Percentiles rank a stretch among this genome's conserved stretches.
Evolutionary conservation across 768 basidiomycete species (phyloP).

Genomic region (Leucogyrophana mollusca): DNA sequence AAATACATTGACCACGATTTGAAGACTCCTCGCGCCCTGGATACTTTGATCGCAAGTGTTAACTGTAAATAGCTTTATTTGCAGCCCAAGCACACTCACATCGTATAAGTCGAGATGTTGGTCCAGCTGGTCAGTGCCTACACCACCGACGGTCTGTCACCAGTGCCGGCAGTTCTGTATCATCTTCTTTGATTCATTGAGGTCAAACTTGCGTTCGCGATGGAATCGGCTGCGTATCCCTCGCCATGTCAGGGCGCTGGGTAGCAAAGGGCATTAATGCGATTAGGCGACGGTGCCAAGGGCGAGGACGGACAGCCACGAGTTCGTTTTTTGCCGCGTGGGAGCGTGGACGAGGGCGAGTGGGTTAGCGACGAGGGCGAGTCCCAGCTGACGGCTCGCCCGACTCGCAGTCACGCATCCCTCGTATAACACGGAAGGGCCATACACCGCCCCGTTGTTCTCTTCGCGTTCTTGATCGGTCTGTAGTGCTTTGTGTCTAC

Average conservation of each 20-base stretch:
- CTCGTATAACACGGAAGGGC: too few species aligned
- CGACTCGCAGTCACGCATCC: too few species aligned
- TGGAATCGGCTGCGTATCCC: slow-evolving; percentile 58
- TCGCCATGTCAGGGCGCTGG: slow-evolving; percentile 8
- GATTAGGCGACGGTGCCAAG: too few species aligned
- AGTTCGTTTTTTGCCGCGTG: too few species aligned
- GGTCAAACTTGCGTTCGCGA: slow-evolving; percentile 66
- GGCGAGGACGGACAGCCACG: too few species aligned
- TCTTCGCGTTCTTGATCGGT: too few species aligned
- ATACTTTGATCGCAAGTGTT: slow-evolving; percentile 42
- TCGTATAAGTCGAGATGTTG: slow-evolving; percentile 64
- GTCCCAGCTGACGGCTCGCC: too few species aligned
- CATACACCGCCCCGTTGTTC: too few species aligned
- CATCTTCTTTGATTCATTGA: slow-evolving; percentile 63
- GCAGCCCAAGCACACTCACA: slow-evolving; percentile 38
- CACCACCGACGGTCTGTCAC: slow-evolving; percentile 60
- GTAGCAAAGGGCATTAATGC: neutral
- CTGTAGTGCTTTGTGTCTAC: too few species aligned
- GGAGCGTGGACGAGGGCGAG: too few species aligned
- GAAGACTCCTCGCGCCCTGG: slow-evolving; percentile 69
- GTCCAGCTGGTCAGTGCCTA: slow-evolving; percentile 67
- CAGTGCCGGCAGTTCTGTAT: slow-evolving; percentile 65
- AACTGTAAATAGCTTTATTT: neutral
- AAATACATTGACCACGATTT: slow-evolving; percentile 79
- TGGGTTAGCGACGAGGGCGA: too few species aligned